Base-by-base conservation (phyloP, 257 asterid species). In the Catharanthus roseus region DNA sequence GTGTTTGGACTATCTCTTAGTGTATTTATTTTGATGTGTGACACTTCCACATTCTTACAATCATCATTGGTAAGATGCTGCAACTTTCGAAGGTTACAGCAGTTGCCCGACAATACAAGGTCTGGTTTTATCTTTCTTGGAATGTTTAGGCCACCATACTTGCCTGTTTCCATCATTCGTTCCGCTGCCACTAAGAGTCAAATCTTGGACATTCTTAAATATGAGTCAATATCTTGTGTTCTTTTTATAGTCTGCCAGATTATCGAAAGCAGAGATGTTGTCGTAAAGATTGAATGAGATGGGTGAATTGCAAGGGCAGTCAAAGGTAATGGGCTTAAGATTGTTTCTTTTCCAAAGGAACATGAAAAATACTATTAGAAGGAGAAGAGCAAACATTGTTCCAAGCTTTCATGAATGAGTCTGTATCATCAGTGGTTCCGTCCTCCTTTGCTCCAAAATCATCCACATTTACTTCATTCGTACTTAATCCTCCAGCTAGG, bases 351-450 rank as follows among this genome's bases (percentile, higher is more conserved):
- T 63, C 79, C n/a, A 68, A 44, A 31, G 98, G 96, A 62, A 93
- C 89, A 69, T 85, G 50, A 33, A 89, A 73, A 44, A 54, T 82
- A 45, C 82, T 65, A 73, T 13, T 73, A 15, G 75, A 61, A 55
- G 89, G 72, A n/a, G 76, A 67, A 55, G 89, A 82, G 74, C 97
- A 90, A 53, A 90, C 93, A 71, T 61, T 80, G 61, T 81, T 81
- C 98, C 98, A 93, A 63, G 95, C 96, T 24, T 53, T 75, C 67
- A 70, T 69, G 65, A 93, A 91, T 79, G 98, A 96, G 97, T 93
- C 80, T n/a, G n/a, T n/a, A n/a, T n/a, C 50, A 65, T 65, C 8
- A 73, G 4, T 5, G 23, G 9, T 65, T 24, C 84, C 89, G 23
- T 91, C 90, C n/a, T 86, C 88, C 77, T 73, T 86, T 72, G 98